A percentile compares a stretch with the other conserved stretches of the same genome.
Evolutionary conservation across 2,329 filamentous ascomycete species (phyloP).

Genomic region (Beauveria asiatica): DNA sequence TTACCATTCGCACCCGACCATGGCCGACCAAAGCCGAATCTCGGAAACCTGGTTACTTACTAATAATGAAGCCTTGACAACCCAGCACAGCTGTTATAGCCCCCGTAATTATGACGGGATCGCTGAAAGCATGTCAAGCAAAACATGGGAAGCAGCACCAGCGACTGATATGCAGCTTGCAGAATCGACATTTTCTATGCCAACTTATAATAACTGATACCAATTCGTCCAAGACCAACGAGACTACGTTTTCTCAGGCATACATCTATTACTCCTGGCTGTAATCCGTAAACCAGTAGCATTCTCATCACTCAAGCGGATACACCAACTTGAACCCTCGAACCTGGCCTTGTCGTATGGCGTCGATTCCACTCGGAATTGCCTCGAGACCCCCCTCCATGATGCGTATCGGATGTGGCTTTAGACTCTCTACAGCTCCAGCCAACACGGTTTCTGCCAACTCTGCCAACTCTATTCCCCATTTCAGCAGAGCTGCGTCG

Average conservation of each 20-base stretch:
- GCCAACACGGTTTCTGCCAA: background rate
- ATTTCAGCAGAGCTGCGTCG: background rate
- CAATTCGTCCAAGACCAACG: background rate
- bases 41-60: background rate
- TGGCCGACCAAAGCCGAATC: background rate
- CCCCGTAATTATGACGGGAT: background rate
- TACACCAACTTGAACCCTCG: slow-evolving; percentile 36
- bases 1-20: no score
- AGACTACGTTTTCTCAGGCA: background rate
- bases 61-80: background rate
- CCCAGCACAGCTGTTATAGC: background rate
- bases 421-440: background rate
- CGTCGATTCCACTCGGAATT: slow-evolving; percentile 23
- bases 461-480: background rate
- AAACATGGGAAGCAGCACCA: background rate
- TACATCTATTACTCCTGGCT: background rate
- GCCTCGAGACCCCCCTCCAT: slow-evolving; percentile 22
- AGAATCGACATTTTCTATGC: background rate
- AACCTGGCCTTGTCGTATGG: slow-evolving; percentile 23
- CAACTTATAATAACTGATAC: background rate
- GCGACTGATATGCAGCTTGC: background rate
- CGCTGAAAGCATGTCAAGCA: background rate
- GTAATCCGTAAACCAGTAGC: background rate
- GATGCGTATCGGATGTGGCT: slow-evolving; percentile 11
- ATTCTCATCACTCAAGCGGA: background rate